Percentiles rank a stretch among this genome's conserved stretches.
phyloP scores from a whole-genome alignment of 306 rosid species.

The Inga laurina region DNA sequence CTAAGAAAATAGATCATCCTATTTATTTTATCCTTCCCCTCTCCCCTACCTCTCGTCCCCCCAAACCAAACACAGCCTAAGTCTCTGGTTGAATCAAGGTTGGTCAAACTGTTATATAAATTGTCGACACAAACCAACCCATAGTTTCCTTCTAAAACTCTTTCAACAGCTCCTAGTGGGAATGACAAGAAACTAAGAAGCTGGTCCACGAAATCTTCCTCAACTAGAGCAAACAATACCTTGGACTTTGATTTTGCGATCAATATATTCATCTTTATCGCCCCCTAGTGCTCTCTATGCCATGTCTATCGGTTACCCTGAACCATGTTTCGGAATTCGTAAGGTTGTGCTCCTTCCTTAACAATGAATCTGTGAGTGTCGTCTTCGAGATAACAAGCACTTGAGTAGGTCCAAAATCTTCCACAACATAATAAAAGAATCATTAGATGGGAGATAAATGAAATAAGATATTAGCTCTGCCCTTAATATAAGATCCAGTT shows the following conservation, averaged over 20 bases:
- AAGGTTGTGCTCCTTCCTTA: neutral
- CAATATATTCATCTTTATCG: neutral
- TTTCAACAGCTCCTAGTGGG: neutral
- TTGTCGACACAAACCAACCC: neutral
- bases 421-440: too few relatives aligned
- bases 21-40: too few relatives aligned
- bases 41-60: too few relatives aligned
- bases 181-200: neutral
- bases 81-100: neutral
- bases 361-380: constrained; percentile 9
- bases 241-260: neutral
- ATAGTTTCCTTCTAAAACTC: neutral
- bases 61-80: too few relatives aligned
- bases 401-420: constrained; percentile 24
- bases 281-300: neutral
- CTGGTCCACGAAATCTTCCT: neutral
- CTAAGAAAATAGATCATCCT: too few relatives aligned
- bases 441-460: too few relatives aligned
- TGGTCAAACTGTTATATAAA: neutral
- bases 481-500: too few relatives aligned
- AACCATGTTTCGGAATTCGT: too few relatives aligned
- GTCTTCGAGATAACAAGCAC: constrained; percentile 17
- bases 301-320: neutral
- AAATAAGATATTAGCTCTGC: too few relatives aligned
- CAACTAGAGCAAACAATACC: neutral